Evolutionary conservation across 2,329 filamentous ascomycete genomes (phyloP).

Genomic region (Coniochaeta pulveracea): DNA sequence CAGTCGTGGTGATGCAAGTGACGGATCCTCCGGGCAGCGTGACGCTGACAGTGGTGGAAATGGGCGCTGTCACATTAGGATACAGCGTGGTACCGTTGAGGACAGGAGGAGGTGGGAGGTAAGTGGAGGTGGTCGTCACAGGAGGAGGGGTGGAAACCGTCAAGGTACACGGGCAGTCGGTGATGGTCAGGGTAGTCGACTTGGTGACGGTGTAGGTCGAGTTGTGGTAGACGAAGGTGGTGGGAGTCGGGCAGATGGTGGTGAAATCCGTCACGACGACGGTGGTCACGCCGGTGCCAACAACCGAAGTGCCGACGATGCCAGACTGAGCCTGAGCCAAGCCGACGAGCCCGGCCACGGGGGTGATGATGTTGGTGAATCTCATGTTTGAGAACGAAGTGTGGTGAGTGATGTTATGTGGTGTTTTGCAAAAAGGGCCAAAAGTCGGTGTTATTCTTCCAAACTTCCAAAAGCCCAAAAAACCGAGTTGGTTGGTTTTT

Average conservation of each 20-base stretch:
- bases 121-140: conserved; percentile 1
- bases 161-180: conserved; percentile 11
- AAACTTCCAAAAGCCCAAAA: no score
- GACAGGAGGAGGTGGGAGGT: not conserved
- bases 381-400: conserved; percentile 20
- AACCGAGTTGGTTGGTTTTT: no score
- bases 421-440: no score
- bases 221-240: conserved; percentile 25
- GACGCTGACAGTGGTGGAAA: no score
- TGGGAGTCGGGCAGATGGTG: conserved; percentile 30
- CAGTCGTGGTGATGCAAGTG: no score
- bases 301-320: not conserved
- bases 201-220: conserved; percentile 31
- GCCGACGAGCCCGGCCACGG: conserved; percentile 19
- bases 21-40: no score
- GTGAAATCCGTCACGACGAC: conserved; percentile 25
- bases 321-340: conserved; percentile 4
- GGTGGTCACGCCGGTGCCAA: conserved; percentile 1
- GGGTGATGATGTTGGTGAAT: conserved; percentile 19
- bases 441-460: no score
- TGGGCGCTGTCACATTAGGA: no score
- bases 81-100: not conserved
- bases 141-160: not conserved
- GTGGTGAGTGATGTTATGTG: not conserved
- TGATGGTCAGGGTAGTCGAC: conserved; percentile 31